Percentiles rank a stretch among this genome's conserved stretches.
Evolutionary conservation across 2,329 filamentous ascomycete species (phyloP).

Genomic region (Cladosporium oxysporum): DNA sequence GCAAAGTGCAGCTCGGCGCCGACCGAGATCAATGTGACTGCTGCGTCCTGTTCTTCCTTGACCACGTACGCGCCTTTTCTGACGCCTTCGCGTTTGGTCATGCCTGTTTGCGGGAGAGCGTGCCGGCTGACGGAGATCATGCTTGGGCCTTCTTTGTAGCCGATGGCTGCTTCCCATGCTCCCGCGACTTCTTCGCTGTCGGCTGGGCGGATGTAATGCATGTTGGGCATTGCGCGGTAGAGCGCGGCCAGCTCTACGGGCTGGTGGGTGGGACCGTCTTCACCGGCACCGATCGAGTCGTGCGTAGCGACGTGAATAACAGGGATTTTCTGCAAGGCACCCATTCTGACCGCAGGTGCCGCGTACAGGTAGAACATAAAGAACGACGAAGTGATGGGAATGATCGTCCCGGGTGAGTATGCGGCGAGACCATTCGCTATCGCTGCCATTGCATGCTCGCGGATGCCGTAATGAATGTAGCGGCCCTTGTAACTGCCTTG

Average conservation of each 20-base stretch:
- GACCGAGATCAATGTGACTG: slow-evolving; percentile 52
- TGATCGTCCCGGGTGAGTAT: slow-evolving; percentile 39
- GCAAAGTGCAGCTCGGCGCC: slow-evolving; percentile 55
- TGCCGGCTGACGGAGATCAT: slow-evolving; percentile 51
- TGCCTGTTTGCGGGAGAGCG: slow-evolving; percentile 40
- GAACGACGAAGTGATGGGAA: slow-evolving; percentile 39
- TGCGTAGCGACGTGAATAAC: slow-evolving; percentile 43
- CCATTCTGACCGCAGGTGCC: slow-evolving; percentile 42
- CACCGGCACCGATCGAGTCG: slow-evolving; percentile 41
- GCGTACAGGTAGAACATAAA: slow-evolving; percentile 47
- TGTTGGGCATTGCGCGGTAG: slow-evolving; percentile 42
- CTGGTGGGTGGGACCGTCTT: slow-evolving; percentile 43
- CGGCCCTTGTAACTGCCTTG: slow-evolving; percentile 55
- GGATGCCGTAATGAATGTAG: slow-evolving; percentile 60
- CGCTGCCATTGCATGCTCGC: slow-evolving; percentile 63
- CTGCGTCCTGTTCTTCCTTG: slow-evolving; percentile 41
- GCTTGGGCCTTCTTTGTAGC: slow-evolving; percentile 41
- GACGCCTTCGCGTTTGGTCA: slow-evolving; percentile 43
- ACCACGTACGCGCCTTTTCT: slow-evolving; percentile 46
- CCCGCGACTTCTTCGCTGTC: slow-evolving; percentile 44
- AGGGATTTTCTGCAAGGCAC: slow-evolving; percentile 40
- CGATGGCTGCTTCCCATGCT: slow-evolving; percentile 45
- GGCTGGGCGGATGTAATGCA: slow-evolving; percentile 41
- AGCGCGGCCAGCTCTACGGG: slow-evolving; percentile 41
- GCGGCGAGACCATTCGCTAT: slow-evolving; percentile 48